Percentiles rank a stretch among this genome's conserved stretches.
These are phyloP conservation scores for Plasmodium yoelii DNA, from an alignment of 169 alveolate genomes.

Conservation along the genomic window DNA sequence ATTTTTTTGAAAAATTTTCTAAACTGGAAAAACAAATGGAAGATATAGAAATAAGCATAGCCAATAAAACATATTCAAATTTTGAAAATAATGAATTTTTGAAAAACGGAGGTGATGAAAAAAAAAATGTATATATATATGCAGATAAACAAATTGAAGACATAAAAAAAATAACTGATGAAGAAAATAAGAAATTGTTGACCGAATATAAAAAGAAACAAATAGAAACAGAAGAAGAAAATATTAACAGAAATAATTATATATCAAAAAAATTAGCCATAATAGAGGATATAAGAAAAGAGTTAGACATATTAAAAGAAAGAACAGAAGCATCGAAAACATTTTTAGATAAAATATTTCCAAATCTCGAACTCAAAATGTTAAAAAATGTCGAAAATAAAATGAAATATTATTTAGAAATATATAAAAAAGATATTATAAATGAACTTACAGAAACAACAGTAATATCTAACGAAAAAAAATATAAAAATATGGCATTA, in stretches of 20 bases:
- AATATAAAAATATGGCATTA: conserved; percentile 23
- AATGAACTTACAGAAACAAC: conserved; percentile 68
- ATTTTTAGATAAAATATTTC: conserved; percentile 46
- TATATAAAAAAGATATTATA: conserved; percentile 72
- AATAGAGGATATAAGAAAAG: conserved; percentile 23
- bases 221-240: neutral
- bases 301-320: conserved; percentile 29
- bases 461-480: conserved; percentile 67
- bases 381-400: conserved; percentile 49
- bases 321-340: conserved; percentile 24
- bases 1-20: conserved; percentile 27
- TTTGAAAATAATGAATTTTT: neutral
- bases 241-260: neutral
- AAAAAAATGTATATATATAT: neutral
- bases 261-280: conserved; percentile 4
- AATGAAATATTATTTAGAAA: conserved; percentile 67
- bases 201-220: neutral
- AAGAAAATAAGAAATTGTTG: neutral
- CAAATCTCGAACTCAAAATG: conserved; percentile 30
- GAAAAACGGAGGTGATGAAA: neutral
- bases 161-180: neutral
- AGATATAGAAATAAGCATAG: neutral
- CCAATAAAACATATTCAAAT: neutral
- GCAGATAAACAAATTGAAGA: neutral
- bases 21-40: conserved; percentile 43